A percentile compares a stretch with the other conserved stretches of the same genome.
Evolutionary conservation across 2,329 filamentous ascomycete genomes (phyloP).

Genomic region (Ophiocordyceps sinensis): DNA sequence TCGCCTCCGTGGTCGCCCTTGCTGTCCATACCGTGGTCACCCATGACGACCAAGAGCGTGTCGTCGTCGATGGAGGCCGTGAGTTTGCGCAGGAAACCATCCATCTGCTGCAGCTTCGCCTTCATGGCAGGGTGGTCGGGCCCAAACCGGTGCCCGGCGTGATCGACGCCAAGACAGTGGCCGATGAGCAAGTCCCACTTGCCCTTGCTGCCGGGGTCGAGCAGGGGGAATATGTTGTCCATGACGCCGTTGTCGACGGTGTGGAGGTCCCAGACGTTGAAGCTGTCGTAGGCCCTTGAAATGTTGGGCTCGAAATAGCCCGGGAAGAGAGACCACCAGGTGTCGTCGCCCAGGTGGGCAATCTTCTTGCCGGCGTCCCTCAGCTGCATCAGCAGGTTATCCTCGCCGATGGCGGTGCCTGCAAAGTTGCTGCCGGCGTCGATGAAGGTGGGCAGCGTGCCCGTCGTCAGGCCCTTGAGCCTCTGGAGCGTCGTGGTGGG

Average conservation of each 20-base stretch:
- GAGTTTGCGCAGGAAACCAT: conserved; percentile 59
- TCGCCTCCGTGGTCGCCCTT: conserved; percentile 98
- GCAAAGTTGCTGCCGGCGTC: conserved; percentile 93
- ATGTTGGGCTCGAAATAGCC: conserved; percentile 82
- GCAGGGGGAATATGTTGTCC: conserved; percentile 75
- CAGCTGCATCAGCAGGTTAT: conserved; percentile 58
- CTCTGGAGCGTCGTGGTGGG: conserved; percentile 87
- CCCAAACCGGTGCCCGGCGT: conserved; percentile 91
- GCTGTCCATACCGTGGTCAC: conserved; percentile 96
- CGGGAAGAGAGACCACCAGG: conserved; percentile 87
- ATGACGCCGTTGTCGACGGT: conserved; percentile 93
- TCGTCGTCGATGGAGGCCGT: conserved; percentile 62
- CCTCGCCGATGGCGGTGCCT: conserved; percentile 89
- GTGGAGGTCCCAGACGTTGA: conserved; percentile 96
- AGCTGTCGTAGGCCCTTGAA: conserved; percentile 83
- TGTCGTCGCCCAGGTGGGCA: conserved; percentile 94
- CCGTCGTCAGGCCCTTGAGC: conserved; percentile 86
- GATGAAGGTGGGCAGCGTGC: conserved; percentile 86
- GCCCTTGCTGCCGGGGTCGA: conserved; percentile 45
- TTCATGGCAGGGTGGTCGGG: conserved; percentile 88
- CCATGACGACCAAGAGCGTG: conserved; percentile 88
- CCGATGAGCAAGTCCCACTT: conserved; percentile 93
- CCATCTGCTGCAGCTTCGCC: conserved; percentile 83
- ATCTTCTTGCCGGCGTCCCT: conserved; percentile 54
- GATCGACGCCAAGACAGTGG: conserved; percentile 89